phyloP scores from a whole-genome alignment of 2,329 filamentous ascomycete genomes.

The Tolypocladium ophioglossoides region DNA sequence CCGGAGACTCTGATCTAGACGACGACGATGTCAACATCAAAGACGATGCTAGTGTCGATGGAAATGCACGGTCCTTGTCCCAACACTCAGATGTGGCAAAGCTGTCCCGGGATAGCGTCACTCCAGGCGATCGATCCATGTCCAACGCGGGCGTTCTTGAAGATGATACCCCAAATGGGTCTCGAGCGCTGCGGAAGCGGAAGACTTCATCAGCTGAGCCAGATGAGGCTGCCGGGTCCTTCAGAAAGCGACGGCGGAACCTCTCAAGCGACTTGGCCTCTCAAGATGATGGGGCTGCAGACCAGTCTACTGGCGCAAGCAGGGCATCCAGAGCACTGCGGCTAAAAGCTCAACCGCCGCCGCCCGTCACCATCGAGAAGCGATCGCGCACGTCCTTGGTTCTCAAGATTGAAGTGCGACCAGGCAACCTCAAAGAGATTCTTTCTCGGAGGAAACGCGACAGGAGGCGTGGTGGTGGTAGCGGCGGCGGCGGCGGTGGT shows the following conservation, averaged over 20 bases:
- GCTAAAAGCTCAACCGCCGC: conserved; percentile 33
- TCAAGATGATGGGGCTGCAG: conserved; percentile 24
- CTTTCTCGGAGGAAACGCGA: conserved; percentile 23
- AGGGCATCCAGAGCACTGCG: conserved; percentile 47
- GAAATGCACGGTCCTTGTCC: conserved; percentile 12
- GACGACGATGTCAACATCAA: conserved; percentile 19
- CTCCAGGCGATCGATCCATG: conserved; percentile 46
- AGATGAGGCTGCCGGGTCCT: conserved; percentile 41
- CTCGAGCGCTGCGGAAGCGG: conserved; percentile 70
- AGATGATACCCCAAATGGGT: conserved; percentile 64
- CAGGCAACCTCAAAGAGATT: conserved; percentile 27
- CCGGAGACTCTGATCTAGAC: conserved; percentile 19
- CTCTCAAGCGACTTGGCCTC: conserved; percentile 30
- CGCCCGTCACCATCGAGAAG: conserved; percentile 30
- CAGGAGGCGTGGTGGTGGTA: conserved; percentile 13
- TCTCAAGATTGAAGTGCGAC: conserved; percentile 23
- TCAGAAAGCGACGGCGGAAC: conserved; percentile 44
- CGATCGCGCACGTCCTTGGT: conserved; percentile 23
- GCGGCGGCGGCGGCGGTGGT: not conserved
- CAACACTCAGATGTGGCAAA: conserved; percentile 15
- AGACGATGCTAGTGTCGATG: conserved; percentile 12
- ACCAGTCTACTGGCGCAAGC: conserved; percentile 14
- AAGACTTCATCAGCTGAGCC: conserved; percentile 65
- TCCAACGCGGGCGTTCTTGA: conserved; percentile 64
- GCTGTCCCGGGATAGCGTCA: conserved; percentile 41